phyloP scores from a whole-genome alignment of 148 eudicot genomes.

The Nyssa sinensis region DNA sequence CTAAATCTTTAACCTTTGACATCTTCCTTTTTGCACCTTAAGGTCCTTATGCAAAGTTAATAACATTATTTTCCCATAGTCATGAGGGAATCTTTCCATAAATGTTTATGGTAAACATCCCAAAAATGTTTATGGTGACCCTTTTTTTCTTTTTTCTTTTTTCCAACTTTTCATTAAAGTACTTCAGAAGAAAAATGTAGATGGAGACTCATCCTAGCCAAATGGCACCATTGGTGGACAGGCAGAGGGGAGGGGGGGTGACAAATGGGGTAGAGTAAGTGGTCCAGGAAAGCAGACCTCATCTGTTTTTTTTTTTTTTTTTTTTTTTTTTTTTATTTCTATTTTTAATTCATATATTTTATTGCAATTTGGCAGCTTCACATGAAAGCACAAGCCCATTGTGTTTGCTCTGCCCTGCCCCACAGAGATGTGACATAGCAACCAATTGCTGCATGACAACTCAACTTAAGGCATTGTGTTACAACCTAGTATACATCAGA shows the following conservation, averaged over 20 bases:
- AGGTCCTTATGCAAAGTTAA: no score
- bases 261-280: neutral
- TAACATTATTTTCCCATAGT: no score
- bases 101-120: neutral
- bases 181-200: neutral
- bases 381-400: neutral
- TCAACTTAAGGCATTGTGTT: neutral
- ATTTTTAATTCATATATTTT: neutral
- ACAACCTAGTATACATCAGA: neutral
- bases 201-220: neutral
- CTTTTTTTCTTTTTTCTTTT: neutral
- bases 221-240: slow-evolving; percentile 1
- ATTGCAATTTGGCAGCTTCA: neutral
- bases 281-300: no score
- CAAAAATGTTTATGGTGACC: neutral
- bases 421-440: neutral
- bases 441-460: neutral
- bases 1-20: no score
- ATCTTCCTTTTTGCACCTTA: no score
- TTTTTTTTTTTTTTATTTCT: no score
- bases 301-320: no score
- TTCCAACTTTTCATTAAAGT: neutral
- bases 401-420: neutral
- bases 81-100: neutral
- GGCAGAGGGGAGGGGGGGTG: neutral